A percentile compares a stretch with the other conserved stretches of the same genome.
phyloP scores from a whole-genome alignment of 192 early-diverging fungal genomes.

The Dissophora globulifera region DNA sequence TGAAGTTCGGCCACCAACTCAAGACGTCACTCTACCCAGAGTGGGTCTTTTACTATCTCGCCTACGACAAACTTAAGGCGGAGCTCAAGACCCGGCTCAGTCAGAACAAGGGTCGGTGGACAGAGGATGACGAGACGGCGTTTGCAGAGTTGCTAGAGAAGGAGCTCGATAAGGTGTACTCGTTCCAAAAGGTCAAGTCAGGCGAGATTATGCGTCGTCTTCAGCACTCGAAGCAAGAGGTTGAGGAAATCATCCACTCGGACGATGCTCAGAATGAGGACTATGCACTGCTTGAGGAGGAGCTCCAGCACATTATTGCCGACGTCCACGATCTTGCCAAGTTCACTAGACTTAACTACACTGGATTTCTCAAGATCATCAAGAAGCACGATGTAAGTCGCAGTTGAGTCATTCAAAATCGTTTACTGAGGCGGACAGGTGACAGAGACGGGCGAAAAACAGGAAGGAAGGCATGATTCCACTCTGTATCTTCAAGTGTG shows the following conservation, averaged over 20 bases:
- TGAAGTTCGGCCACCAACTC: conserved; percentile 95
- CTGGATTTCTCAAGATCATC: conserved; percentile 92
- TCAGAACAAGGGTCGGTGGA: conserved; percentile 68
- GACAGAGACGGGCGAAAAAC: too few relatives aligned
- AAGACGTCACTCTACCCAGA: conserved; percentile 82
- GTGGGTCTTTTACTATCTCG: conserved; percentile 86
- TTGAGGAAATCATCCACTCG: conserved; percentile 68
- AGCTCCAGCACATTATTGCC: conserved; percentile 79
- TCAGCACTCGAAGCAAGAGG: conserved; percentile 72
- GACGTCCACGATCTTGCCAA: conserved; percentile 88
- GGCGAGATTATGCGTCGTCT: conserved; percentile 79
- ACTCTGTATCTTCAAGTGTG: too few relatives aligned
- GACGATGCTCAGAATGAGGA: conserved; percentile 65
- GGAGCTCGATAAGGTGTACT: conserved; percentile 91
- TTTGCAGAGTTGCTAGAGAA: conserved; percentile 89
- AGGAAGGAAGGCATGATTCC: too few relatives aligned
- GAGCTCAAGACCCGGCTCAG: conserved; percentile 75
- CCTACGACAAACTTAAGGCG: conserved; percentile 87
- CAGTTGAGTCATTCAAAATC: too few relatives aligned
- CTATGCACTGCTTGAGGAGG: conserved; percentile 72
- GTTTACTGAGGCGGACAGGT: too few relatives aligned
- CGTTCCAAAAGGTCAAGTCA: conserved; percentile 80
- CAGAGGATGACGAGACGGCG: conserved; percentile 82
- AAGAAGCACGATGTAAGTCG: conserved; percentile 94
- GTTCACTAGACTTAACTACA: conserved; percentile 85